Evolutionary conservation across 2,329 filamentous ascomycete species (phyloP).

Genomic region (Dryadomyces sulphureus): DNA sequence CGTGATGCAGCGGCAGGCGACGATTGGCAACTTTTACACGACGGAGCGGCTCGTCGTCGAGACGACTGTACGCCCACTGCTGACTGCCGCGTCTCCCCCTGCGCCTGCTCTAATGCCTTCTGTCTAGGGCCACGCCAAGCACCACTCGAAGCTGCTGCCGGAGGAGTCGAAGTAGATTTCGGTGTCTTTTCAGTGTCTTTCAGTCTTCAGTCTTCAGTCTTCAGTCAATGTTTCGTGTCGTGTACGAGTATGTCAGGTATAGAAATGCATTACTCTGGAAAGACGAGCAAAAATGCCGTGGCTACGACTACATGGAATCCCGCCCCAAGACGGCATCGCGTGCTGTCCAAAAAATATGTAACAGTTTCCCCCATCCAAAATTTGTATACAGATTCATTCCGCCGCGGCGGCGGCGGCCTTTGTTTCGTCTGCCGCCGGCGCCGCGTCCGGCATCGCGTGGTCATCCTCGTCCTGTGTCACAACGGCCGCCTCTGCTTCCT

Average conservation of each 20-base stretch:
- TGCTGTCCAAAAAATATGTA: too few relatives aligned
- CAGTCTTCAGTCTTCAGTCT: too few relatives aligned
- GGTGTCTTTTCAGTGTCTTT: too few relatives aligned
- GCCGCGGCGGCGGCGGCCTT: background rate
- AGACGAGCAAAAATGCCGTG: too few relatives aligned
- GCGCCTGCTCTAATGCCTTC: background rate
- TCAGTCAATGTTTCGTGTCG: too few relatives aligned
- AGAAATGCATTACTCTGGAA: too few relatives aligned
- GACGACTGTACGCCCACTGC: slow-evolving; percentile 9
- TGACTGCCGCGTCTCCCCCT: background rate
- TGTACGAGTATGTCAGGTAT: too few relatives aligned
- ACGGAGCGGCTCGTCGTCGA: slow-evolving; percentile 85
- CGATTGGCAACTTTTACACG: slow-evolving; percentile 91
- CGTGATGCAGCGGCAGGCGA: slow-evolving; percentile 88
- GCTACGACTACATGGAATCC: too few relatives aligned
- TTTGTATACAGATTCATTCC: background rate
- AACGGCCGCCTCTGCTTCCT: background rate
- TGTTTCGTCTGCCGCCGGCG: background rate
- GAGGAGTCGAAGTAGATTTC: too few relatives aligned
- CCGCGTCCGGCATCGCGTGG: background rate
- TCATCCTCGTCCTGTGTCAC: background rate
- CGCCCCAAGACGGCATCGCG: too few relatives aligned
- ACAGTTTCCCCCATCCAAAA: background rate
- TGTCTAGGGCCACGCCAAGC: background rate
- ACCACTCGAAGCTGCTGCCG: background rate